Percentiles rank a stretch among this genome's conserved stretches.
Conservation (phyloP, 2,329 filamentous ascomycete species). For the Ophiosphaerella herpotricha region DNA sequence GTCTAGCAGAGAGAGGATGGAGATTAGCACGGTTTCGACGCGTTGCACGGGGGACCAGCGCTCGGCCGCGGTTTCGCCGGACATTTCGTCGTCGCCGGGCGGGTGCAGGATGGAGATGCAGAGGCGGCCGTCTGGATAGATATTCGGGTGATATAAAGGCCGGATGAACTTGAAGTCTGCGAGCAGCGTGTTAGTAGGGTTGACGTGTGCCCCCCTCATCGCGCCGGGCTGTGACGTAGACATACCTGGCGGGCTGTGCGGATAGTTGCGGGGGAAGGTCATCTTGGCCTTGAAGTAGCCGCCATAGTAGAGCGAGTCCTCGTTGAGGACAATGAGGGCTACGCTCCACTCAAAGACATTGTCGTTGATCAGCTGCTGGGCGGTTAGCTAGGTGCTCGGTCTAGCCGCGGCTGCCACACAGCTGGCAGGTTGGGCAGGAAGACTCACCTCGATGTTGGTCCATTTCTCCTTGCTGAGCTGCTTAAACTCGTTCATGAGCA, state of each 20-base stretch:
- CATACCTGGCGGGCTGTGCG: slow-evolving; percentile 76
- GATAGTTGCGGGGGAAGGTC: slow-evolving; percentile 86
- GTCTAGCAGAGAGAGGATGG: slow-evolving; percentile 87
- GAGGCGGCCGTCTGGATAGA: slow-evolving; percentile 86
- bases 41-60: slow-evolving; percentile 94
- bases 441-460: slow-evolving; percentile 81
- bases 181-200: background rate
- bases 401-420: slow-evolving; percentile 10
- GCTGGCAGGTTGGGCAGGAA: background rate
- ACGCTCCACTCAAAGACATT: slow-evolving; percentile 88
- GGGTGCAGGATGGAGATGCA: slow-evolving; percentile 97
- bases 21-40: slow-evolving; percentile 92
- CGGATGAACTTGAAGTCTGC: slow-evolving; percentile 79
- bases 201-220: background rate
- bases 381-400: slow-evolving; percentile 28
- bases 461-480: slow-evolving; percentile 86
- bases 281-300: slow-evolving; percentile 93
- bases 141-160: slow-evolving; percentile 88
- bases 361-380: slow-evolving; percentile 69
- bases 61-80: slow-evolving; percentile 85
- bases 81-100: slow-evolving; percentile 90
- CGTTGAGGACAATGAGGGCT: slow-evolving; percentile 89
- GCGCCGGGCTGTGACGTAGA: slow-evolving; percentile 2
- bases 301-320: slow-evolving; percentile 88
- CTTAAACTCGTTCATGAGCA: slow-evolving; percentile 88